Evolutionary conservation across 495 filamentous ascomycete species (phyloP).

Genomic region (Margaritispora aquatica): DNA sequence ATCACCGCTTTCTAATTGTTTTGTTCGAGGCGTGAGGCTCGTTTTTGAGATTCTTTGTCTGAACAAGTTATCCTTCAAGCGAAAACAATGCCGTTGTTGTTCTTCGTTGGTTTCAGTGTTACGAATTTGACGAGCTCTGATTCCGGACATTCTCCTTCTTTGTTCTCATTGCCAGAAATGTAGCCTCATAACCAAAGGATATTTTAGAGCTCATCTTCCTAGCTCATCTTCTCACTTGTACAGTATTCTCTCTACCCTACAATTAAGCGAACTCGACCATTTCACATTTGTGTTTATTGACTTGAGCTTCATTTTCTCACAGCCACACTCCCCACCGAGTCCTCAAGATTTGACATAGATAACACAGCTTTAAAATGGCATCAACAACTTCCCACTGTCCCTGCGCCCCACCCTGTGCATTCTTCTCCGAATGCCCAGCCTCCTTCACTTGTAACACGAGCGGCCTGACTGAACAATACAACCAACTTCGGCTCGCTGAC

Average conservation of each 20-base stretch:
- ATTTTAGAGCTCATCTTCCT: not conserved
- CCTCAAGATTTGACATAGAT: not conserved
- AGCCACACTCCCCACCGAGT: too few relatives aligned
- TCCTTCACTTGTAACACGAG: not conserved
- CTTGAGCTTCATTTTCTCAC: too few relatives aligned
- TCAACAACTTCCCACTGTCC: not conserved
- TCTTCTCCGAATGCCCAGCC: not conserved
- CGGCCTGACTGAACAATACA: not conserved
- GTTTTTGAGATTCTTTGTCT: too few relatives aligned
- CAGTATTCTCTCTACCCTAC: too few relatives aligned
- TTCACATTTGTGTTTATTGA: too few relatives aligned
- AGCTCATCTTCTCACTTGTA: not conserved
- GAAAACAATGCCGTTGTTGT: not conserved
- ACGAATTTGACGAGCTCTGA: not conserved
- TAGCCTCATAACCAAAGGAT: not conserved
- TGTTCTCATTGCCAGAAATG: not conserved
- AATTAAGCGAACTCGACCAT: too few relatives aligned
- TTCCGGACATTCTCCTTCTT: not conserved
- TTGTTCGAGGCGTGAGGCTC: too few relatives aligned
- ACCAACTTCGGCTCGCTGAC: not conserved
- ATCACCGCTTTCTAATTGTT: too few relatives aligned
- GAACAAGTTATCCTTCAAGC: not conserved
- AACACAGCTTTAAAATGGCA: not conserved
- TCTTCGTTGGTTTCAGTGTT: not conserved
- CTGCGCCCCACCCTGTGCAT: not conserved